Conservation (phyloP, 345 rosid genomes). For the Erodium maritimum region DNA sequence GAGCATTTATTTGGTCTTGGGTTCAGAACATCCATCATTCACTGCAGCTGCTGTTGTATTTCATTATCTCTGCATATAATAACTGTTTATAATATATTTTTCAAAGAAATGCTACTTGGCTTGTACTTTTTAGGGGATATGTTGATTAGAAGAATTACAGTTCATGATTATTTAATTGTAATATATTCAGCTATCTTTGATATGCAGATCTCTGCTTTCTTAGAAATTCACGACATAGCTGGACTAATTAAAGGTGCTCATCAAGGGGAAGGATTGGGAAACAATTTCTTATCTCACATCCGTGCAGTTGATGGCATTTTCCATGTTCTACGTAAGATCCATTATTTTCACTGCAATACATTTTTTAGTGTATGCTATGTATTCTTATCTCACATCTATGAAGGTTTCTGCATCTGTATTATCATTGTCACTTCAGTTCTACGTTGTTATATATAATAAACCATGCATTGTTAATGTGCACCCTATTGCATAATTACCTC, state of each 20-base stretch:
- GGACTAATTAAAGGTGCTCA: conserved; percentile 96
- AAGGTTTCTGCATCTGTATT: too few relatives aligned
- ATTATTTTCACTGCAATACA: neutral
- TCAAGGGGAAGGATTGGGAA: conserved; percentile 93
- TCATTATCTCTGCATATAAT: too few relatives aligned
- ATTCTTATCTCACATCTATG: neutral
- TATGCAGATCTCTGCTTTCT: conserved; percentile 69
- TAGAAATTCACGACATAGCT: conserved; percentile 97
- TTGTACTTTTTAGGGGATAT: neutral
- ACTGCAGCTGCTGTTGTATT: neutral
- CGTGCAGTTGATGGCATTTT: conserved; percentile 99
- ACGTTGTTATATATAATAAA: too few relatives aligned
- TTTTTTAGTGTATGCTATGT: neutral
- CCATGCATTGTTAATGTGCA: too few relatives aligned
- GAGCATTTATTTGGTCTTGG: neutral
- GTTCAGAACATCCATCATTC: neutral
- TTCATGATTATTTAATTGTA: neutral
- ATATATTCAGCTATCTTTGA: neutral
- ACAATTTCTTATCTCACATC: conserved; percentile 88
- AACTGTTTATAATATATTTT: neutral
- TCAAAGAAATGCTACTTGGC: neutral
- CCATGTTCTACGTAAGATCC: conserved; percentile 75
- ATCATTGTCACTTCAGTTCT: too few relatives aligned
- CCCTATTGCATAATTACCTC: too few relatives aligned
- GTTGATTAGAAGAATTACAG: neutral